These are phyloP conservation scores for Nakazawaea wyomingensis DNA, from an alignment of 805 yeast species.

Conservation along the genomic window DNA sequence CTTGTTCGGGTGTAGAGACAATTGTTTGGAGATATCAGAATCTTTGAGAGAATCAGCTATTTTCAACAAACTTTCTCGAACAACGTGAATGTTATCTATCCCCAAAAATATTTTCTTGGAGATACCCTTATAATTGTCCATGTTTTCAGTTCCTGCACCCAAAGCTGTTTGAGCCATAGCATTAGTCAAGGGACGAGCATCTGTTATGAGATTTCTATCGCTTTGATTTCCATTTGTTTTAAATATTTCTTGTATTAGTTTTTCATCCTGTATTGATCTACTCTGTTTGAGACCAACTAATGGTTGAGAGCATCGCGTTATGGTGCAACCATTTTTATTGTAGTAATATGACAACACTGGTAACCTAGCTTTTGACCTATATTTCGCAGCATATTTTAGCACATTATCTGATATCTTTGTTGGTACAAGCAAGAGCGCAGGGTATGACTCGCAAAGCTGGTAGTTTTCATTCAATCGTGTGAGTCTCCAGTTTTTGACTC, in stretches of 20 bases:
- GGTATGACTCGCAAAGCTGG: slow-evolving; percentile 71
- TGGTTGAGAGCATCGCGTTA: slow-evolving; percentile 90
- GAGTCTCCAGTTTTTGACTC: slow-evolving; percentile 56
- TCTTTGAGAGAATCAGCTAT: slow-evolving; percentile 60
- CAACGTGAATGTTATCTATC: slow-evolving; percentile 92
- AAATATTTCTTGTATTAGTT: slow-evolving; percentile 69
- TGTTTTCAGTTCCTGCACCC: slow-evolving; percentile 96
- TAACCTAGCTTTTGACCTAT: slow-evolving; percentile 77
- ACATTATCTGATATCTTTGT: slow-evolving; percentile 74
- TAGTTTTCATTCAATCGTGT: slow-evolving; percentile 61
- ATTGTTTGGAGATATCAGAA: slow-evolving; percentile 50
- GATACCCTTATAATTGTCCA: slow-evolving; percentile 72
- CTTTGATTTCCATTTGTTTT: slow-evolving; percentile 40
- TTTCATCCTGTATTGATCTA: slow-evolving; percentile 89
- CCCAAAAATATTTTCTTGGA: slow-evolving; percentile 76
- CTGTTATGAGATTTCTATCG: slow-evolving; percentile 64
- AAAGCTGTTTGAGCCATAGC: slow-evolving; percentile 95
- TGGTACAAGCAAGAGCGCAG: slow-evolving; percentile 65
- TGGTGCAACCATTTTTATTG: slow-evolving; percentile 63
- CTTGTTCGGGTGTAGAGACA: slow-evolving; percentile 36
- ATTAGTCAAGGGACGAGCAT: slow-evolving; percentile 88
- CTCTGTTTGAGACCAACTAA: slow-evolving; percentile 84
- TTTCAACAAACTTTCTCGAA: slow-evolving; percentile 75
- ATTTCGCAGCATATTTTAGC: slow-evolving; percentile 76
- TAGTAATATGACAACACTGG: slow-evolving; percentile 81